Evolutionary conservation across 805 yeast species (phyloP).

Genomic region (Ogataea degrootiae): DNA sequence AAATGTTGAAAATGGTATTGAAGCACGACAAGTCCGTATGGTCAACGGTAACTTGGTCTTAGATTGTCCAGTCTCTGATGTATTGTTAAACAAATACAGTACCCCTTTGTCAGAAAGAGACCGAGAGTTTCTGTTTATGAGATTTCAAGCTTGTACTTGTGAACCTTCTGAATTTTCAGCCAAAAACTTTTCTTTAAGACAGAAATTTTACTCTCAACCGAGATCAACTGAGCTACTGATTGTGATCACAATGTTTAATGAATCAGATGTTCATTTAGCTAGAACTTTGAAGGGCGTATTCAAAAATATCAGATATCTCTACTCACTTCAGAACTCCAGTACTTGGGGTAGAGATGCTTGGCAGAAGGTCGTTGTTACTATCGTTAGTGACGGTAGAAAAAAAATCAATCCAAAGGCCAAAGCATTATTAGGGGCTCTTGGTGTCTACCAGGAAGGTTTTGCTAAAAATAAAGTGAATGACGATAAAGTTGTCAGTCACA

Average conservation of each 20-base stretch:
- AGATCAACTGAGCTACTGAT: slow-evolving; percentile 82
- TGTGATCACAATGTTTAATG: slow-evolving; percentile 87
- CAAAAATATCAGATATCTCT: slow-evolving; percentile 75
- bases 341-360: slow-evolving; percentile 96
- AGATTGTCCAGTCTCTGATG: slow-evolving; percentile 84
- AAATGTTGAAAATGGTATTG: slow-evolving; percentile 13
- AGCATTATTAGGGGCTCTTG: slow-evolving; percentile 78
- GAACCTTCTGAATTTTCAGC: slow-evolving; percentile 69
- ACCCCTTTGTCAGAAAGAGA: slow-evolving; percentile 38
- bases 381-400: slow-evolving; percentile 88
- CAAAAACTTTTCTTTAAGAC: slow-evolving; percentile 75
- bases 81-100: slow-evolving; percentile 49
- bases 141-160: slow-evolving; percentile 92
- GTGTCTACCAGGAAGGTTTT: slow-evolving; percentile 92
- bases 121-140: slow-evolving; percentile 75
- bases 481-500: slow-evolving; percentile 74
- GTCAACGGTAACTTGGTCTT: slow-evolving; percentile 76
- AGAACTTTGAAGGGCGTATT: slow-evolving; percentile 87
- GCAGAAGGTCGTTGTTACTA: slow-evolving; percentile 87
- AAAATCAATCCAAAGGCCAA: slow-evolving; percentile 76
- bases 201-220: slow-evolving; percentile 69
- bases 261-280: slow-evolving; percentile 75
- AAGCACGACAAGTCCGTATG: slow-evolving; percentile 42
- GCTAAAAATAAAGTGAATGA: slow-evolving; percentile 89
- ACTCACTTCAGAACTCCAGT: slow-evolving; percentile 54